phyloP scores from a whole-genome alignment of 129 eudicot genomes.

The Cynara cardunculus region DNA sequence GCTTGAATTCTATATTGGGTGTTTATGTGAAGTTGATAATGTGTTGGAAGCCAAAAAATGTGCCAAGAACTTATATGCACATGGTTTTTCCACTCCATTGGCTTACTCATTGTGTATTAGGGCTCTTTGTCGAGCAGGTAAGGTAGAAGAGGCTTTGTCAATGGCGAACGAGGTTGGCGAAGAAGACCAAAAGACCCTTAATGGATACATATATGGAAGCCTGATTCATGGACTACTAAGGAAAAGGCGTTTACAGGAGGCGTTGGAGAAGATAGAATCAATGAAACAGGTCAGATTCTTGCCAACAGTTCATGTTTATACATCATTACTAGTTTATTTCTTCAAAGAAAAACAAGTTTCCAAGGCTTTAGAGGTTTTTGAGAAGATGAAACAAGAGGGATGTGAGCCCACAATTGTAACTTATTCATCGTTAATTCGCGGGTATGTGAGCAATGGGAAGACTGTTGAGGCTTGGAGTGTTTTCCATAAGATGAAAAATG shows the following conservation, averaged over 20 bases:
- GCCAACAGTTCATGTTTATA: conserved; percentile 82
- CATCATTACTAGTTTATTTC: conserved; percentile 62
- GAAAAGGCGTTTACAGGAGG: conserved; percentile 49
- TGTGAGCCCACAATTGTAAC: conserved; percentile 68
- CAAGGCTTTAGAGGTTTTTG: conserved; percentile 52
- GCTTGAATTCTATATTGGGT: conserved; percentile 54
- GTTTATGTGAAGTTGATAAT: conserved; percentile 63
- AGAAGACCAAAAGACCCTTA: conserved; percentile 39
- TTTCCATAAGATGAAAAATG: conserved; percentile 44
- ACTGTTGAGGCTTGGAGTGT: conserved; percentile 56
- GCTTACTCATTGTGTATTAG: conserved; percentile 61
- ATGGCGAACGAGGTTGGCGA: conserved; percentile 40
- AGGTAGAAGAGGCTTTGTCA: conserved; percentile 63
- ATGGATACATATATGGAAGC: conserved; percentile 67
- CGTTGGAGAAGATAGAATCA: conserved; percentile 65
- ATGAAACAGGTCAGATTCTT: conserved; percentile 48
- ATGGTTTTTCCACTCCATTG: conserved; percentile 53
- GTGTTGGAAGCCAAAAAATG: conserved; percentile 54
- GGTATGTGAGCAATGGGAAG: conserved; percentile 51
- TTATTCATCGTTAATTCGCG: conserved; percentile 65
- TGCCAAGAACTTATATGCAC: conserved; percentile 35
- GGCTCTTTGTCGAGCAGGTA: conserved; percentile 75
- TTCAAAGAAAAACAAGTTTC: conserved; percentile 44
- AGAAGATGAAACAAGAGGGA: conserved; percentile 54
- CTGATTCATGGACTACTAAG: conserved; percentile 59